phyloP scores from a whole-genome alignment of 352 stramenopile genomes.

The Thraustochytrium striatum region DNA sequence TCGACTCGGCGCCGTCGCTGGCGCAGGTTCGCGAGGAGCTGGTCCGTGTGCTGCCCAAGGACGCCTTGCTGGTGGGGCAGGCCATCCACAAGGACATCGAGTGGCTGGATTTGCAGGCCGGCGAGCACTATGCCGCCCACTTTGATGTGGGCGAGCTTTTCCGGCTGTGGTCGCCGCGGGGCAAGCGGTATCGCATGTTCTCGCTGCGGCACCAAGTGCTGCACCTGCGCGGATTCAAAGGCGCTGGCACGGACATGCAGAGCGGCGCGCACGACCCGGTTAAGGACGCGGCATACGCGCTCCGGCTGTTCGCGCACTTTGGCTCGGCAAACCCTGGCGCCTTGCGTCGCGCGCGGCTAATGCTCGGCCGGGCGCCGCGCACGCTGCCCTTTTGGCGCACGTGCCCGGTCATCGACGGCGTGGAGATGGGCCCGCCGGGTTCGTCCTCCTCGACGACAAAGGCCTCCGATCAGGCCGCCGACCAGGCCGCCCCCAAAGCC shows the following conservation, averaged over 20 bases:
- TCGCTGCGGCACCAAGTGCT: constrained; percentile 57
- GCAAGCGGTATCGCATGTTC: constrained; percentile 55
- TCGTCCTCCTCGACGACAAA: not conserved
- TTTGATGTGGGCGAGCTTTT: constrained; percentile 78
- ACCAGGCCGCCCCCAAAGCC: not conserved
- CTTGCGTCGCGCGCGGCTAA: constrained; percentile 54
- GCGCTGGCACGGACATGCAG: constrained; percentile 57
- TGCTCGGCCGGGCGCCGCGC: constrained; percentile 53
- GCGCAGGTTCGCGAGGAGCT: constrained; percentile 69
- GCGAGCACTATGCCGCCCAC: constrained; percentile 73
- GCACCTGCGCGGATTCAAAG: constrained; percentile 52
- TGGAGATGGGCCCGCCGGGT: not conserved
- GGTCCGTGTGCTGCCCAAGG: constrained; percentile 66
- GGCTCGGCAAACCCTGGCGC: constrained; percentile 52
- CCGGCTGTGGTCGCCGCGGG: constrained; percentile 57
- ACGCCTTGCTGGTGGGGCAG: constrained; percentile 82
- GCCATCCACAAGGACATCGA: constrained; percentile 85
- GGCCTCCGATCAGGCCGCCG: not conserved
- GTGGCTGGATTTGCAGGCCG: constrained; percentile 75
- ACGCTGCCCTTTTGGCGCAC: constrained; percentile 39
- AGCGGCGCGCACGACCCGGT: constrained; percentile 56
- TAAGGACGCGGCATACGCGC: constrained; percentile 57
- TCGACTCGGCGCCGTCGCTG: constrained; percentile 66
- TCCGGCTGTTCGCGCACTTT: constrained; percentile 59
- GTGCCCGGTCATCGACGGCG: constrained; percentile 1